These are phyloP conservation scores for Neurospora sp. DNA, from an alignment of 495 filamentous ascomycete genomes.

Conservation along the genomic window DNA sequence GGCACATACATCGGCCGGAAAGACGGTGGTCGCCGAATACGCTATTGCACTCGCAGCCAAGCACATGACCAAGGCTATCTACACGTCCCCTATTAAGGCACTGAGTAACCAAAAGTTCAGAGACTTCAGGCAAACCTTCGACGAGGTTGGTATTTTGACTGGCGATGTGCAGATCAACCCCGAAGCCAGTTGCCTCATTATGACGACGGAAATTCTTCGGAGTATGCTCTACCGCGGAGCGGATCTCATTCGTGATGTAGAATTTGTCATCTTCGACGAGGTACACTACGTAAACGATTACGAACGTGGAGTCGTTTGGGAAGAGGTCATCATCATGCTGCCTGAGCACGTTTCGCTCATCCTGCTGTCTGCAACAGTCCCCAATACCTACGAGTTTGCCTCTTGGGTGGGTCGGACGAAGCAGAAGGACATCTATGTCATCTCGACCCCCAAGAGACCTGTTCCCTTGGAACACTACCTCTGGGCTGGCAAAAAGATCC, in stretches of 20 bases:
- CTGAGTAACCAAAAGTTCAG: conserved; percentile 98
- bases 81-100: conserved; percentile 97
- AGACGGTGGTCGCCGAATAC: conserved; percentile 97
- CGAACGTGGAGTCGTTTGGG: conserved; percentile 98
- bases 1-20: conserved; percentile 96
- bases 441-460: conserved; percentile 90
- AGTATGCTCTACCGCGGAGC: conserved; percentile 98
- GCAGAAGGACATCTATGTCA: conserved; percentile 98
- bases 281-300: conserved; percentile 97
- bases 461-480: conserved; percentile 93
- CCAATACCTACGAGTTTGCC: conserved; percentile 94
- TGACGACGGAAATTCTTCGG: conserved; percentile 96
- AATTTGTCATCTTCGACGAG: conserved; percentile 98
- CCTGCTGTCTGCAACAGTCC: conserved; percentile 88
- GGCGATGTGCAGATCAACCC: conserved; percentile 98
- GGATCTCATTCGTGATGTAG: conserved; percentile 91
- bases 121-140: conserved; percentile 80
- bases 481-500: conserved; percentile 84
- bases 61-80: conserved; percentile 99
- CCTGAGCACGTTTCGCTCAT: conserved; percentile 95
- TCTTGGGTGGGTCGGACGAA: conserved; percentile 98
- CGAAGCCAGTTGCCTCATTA: conserved; percentile 95
- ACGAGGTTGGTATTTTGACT: conserved; percentile 93
- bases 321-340: conserved; percentile 99
- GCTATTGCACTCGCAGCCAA: conserved; percentile 90